These are phyloP conservation scores for Vigna nakashimae DNA, from an alignment of 306 rosid genomes.

Conservation along the genomic window DNA sequence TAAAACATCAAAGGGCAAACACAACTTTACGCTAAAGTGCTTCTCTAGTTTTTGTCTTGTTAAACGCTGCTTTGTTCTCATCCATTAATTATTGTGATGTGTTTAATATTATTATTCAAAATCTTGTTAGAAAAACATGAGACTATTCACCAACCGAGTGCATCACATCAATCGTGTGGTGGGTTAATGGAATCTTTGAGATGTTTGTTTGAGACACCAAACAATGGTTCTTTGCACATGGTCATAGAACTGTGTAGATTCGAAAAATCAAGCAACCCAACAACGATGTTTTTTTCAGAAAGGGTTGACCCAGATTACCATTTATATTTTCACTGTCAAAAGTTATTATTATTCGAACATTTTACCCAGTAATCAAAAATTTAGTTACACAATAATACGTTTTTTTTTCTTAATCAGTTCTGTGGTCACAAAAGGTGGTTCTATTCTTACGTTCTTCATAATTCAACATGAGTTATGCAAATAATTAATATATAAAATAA, in stretches of 20 bases:
- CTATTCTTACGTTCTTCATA: no score
- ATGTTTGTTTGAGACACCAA: constrained; percentile 50
- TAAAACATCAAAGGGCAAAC: constrained; percentile 44
- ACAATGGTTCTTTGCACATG: constrained; percentile 48
- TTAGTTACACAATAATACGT: no score
- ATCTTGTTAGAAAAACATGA: constrained; percentile 23
- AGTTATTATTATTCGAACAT: background rate
- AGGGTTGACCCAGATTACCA: background rate
- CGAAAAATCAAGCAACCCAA: constrained; percentile 15
- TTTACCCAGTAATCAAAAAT: no score
- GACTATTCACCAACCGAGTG: constrained; percentile 41
- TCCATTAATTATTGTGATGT: constrained; percentile 20
- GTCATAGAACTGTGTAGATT: constrained; percentile 40
- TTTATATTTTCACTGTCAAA: constrained; percentile 13
- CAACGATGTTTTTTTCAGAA: background rate
- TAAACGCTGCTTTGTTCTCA: constrained; percentile 3
- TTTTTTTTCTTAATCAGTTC: no score
- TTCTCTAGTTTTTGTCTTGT: constrained; percentile 41
- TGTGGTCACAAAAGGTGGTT: no score
- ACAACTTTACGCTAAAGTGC: constrained; percentile 49
- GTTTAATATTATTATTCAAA: constrained; percentile 20
- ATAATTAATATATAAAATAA: no score
- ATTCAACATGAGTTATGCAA: no score
- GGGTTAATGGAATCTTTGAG: constrained; percentile 38
- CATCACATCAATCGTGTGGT: constrained; percentile 51